These are phyloP conservation scores for Phytophthora crassamura DNA, from an alignment of 352 stramenopile species.

Conservation along the genomic window DNA sequence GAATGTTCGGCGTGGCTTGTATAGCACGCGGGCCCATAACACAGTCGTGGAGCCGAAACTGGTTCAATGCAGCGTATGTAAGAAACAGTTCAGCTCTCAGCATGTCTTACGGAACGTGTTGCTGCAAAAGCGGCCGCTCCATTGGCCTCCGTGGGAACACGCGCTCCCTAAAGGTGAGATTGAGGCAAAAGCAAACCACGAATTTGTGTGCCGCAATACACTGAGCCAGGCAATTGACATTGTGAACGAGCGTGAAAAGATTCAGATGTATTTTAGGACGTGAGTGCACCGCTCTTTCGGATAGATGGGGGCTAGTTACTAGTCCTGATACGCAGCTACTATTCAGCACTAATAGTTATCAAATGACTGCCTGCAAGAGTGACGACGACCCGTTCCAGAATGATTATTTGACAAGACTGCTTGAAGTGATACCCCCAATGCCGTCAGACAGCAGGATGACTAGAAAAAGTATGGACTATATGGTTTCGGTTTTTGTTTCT, in stretches of 20 bases:
- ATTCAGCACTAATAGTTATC: neutral
- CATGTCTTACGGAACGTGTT: neutral
- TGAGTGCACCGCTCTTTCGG: neutral
- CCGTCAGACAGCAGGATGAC: too few species aligned
- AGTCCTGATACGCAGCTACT: neutral
- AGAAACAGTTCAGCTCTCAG: slow-evolving; percentile 1
- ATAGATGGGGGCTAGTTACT: neutral
- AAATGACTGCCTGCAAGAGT: neutral
- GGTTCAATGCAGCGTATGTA: slow-evolving; percentile 2
- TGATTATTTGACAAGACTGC: neutral
- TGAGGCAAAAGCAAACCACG: too few species aligned
- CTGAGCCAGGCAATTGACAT: neutral
- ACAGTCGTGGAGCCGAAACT: neutral
- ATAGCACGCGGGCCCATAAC: neutral
- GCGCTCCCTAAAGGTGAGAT: too few species aligned
- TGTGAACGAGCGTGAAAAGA: neutral
- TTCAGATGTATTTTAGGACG: neutral
- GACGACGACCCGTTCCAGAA: neutral
- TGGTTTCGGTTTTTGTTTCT: neutral
- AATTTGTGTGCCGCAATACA: neutral
- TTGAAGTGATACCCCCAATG: neutral
- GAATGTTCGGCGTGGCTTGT: neutral
- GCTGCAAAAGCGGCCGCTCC: too few species aligned
- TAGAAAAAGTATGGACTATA: slow-evolving; percentile 2
- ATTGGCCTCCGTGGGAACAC: too few species aligned